Evolutionary conservation across 345 rosid species (phyloP), one percentile per base, ranked within the genome.

Genomic region (Acer negundo): DNA sequence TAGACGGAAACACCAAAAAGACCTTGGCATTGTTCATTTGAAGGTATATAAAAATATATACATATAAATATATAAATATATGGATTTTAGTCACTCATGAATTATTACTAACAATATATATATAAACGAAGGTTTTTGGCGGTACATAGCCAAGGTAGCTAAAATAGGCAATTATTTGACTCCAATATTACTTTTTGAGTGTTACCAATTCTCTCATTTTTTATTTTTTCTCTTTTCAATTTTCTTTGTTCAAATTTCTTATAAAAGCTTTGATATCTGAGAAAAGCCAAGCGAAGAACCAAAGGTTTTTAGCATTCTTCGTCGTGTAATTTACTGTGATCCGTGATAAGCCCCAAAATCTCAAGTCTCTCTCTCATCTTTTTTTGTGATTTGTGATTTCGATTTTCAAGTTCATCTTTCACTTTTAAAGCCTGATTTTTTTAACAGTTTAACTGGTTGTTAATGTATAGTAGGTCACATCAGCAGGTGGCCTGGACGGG

Each of bases 381-480:
- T 72, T 46, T 53, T 69, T 42, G 62, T 70, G 46, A 62, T 79
- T 73, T 74, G 17, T 42, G 67, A 75, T 75, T 80, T 80, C 58
- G 38, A 51, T 62, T 75, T 76, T 74, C 62, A 24, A 74, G 70
- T 65, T 65, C 72, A 46, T 49, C 67, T 69, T 49, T 73, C 55
- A 55, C 38, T 42, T 73, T 80, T 76, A 62, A 74, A 64, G 76
- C 75, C 35, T 76, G 28, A 31, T 28, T 26, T 69, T 69, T 84
- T 83, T 81, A 78, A 84, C 91, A 82, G 92, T 82, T 82, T 80
- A 84, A 91, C 98, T 91, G 89, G 81, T 76, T 85, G 98, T 92
- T 87, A 81, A 84, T 89, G 85, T 80, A 20, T 78, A 89, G 97
- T 95, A 94, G 98, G 99, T 93, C 99, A 93, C 98, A 93, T 93